A percentile compares a stretch with the other conserved stretches of the same genome.
Evolutionary conservation across 164 flowering plant species (phyloP).

Genomic region (Stephania japonica): DNA sequence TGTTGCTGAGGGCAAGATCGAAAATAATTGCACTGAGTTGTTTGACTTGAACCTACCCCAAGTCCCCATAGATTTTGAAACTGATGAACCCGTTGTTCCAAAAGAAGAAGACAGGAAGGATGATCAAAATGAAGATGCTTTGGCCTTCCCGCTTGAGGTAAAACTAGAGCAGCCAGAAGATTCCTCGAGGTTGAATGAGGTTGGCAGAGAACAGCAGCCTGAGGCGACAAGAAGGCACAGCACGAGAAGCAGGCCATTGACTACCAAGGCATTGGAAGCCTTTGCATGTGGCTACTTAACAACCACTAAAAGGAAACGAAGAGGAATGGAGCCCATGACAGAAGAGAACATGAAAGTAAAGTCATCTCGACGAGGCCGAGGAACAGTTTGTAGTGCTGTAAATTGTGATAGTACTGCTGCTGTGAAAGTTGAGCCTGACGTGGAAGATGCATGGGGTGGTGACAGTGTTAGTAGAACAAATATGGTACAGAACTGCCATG

Average conservation of each 20-base stretch:
- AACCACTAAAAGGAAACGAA: constrained; percentile 18
- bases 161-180: constrained; percentile 9
- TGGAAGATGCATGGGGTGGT: constrained; percentile 23
- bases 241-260: constrained; percentile 60
- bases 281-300: constrained; percentile 42
- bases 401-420: constrained; percentile 13
- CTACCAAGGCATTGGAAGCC: constrained; percentile 61
- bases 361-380: constrained; percentile 28
- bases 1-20: constrained; percentile 14
- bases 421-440: constrained; percentile 15
- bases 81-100: constrained; percentile 18
- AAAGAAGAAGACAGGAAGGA: constrained; percentile 15
- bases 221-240: constrained; percentile 43
- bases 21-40: constrained; percentile 12
- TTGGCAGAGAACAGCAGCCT: constrained; percentile 26
- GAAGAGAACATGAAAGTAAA: constrained; percentile 16
- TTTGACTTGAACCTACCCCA: constrained; percentile 52
- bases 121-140: constrained; percentile 11
- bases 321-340: constrained; percentile 20
- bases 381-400: constrained; percentile 12
- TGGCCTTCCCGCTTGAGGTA: constrained; percentile 7
- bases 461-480: constrained; percentile 13
- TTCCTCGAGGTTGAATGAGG: constrained; percentile 7
- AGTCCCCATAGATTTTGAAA: constrained; percentile 28
- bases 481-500: constrained; percentile 15